Evolutionary conservation across 108 stramenopile genomes (phyloP), one percentile per base, ranked within the genome.

Genomic region (Cyclostephanos tholiformis): DNA sequence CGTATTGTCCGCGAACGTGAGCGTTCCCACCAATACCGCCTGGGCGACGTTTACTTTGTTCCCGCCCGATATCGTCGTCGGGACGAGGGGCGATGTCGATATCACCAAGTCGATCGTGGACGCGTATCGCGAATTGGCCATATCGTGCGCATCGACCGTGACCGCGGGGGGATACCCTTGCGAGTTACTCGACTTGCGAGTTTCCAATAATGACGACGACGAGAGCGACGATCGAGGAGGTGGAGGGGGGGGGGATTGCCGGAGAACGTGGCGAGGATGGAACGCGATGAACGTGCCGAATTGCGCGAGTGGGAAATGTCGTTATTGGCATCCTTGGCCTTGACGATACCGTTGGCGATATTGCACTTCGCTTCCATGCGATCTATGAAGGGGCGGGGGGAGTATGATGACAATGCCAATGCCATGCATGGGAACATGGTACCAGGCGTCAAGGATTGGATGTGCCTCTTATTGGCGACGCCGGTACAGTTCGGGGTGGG

Each of bases 401-500:
- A 39, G 68, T 26, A 27, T n/a, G 16, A n/a, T n/a, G n/a, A n/a
- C n/a, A n/a, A n/a, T n/a, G n/a, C n/a, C n/a, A n/a, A 56, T 38
- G 10, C 13, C 14, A 64, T 66, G 63, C 43, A 13, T 39, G 36
- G 49, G 49, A 48, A n/a, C 25, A 9, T 74, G 43, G 59, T 73
- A 8, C 81, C 73, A 0, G 49, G 63, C 4, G 43, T 67, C 0
- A 75, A 79, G 32, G 77, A 82, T 60, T 83, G 69, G 65, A 14
- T 80, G 38, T 78, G 82, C 71, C 69, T 85, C 0, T 5, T 89
- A 3, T 63, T 96, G 29, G 78, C 91, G 4, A 94, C 95, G 8
- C 88, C 87, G 0, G 91, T 96, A 14, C 98, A 99, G 79, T 96
- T 96, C 74, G 73, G 81, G 29, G 89, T 95, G 9, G 98, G 97